Conservation (phyloP, 2,329 filamentous ascomycete genomes). For the Aspergillus oerlinghausenensis region DNA sequence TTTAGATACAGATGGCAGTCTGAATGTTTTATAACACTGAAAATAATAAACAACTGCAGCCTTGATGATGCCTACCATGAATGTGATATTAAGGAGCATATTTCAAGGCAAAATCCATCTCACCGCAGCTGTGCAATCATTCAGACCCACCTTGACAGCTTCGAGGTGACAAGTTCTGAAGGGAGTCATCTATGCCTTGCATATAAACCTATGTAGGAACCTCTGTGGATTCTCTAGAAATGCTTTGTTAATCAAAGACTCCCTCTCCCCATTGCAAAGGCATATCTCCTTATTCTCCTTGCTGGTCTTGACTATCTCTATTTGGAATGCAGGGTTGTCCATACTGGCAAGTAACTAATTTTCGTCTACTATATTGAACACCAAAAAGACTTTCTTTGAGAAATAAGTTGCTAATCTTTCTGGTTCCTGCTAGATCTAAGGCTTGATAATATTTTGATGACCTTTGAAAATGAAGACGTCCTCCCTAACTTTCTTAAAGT, state of each 20-base stretch:
- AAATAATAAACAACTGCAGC: constrained; percentile 21
- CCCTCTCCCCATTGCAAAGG: constrained; percentile 24
- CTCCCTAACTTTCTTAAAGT: constrained; percentile 16
- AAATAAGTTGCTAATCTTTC: background rate
- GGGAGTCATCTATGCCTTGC: constrained; percentile 29
- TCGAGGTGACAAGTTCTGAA: constrained; percentile 11
- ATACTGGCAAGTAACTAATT: constrained; percentile 27
- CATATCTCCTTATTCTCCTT: constrained; percentile 30
- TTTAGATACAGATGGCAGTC: constrained; percentile 5
- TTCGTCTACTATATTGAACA: background rate
- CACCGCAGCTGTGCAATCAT: constrained; percentile 16
- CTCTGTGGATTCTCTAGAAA: constrained; percentile 24
- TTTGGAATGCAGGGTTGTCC: constrained; percentile 34
- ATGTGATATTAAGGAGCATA: constrained; percentile 23
- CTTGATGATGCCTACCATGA: constrained; percentile 10
- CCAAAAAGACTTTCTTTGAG: background rate
- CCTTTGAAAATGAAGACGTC: constrained; percentile 15
- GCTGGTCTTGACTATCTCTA: constrained; percentile 38
- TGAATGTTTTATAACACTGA: constrained; percentile 22
- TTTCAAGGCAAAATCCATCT: constrained; percentile 19
- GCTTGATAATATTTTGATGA: constrained; percentile 36
- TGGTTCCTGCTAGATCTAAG: constrained; percentile 29
- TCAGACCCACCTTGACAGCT: constrained; percentile 18
- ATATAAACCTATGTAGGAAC: constrained; percentile 31
- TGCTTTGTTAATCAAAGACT: constrained; percentile 21